These are phyloP conservation scores for Naganishia albida DNA, from an alignment of 1,284 basidiomycete species.

Conservation along the genomic window DNA sequence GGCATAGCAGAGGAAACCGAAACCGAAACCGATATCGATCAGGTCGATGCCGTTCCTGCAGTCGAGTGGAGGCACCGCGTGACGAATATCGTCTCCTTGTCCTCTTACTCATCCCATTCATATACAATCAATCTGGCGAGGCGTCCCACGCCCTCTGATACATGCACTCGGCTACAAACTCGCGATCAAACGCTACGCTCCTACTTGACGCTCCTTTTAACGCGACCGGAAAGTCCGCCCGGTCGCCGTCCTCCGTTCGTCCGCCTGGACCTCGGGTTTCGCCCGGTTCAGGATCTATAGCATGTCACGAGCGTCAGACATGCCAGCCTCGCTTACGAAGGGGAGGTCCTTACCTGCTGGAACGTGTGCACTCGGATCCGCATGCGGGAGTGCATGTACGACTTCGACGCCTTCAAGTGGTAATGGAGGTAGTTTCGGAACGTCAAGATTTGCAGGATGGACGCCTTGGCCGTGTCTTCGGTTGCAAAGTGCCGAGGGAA, in stretches of 20 bases:
- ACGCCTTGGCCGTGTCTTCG: conserved; percentile 69
- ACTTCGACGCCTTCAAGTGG: conserved; percentile 73
- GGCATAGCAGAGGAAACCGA: too few species aligned
- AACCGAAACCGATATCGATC: too few species aligned
- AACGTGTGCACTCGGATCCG: conserved; percentile 92
- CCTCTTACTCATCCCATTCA: background rate
- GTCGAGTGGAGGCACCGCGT: background rate
- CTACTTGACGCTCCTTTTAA: conserved; percentile 10
- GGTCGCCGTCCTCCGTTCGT: conserved; percentile 86
- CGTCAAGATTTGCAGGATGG: conserved; percentile 93
- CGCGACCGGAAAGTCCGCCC: conserved; percentile 34
- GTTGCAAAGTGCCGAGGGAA: conserved; percentile 94
- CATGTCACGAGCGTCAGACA: background rate
- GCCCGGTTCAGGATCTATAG: conserved; percentile 73
- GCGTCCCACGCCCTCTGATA: background rate
- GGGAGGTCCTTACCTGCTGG: conserved; percentile 87
- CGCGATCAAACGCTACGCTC: background rate
- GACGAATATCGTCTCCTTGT: background rate
- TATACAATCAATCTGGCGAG: conserved; percentile 2
- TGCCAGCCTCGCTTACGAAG: too few species aligned
- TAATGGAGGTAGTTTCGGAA: conserved; percentile 99
- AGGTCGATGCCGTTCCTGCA: too few species aligned
- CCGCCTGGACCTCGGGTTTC: conserved; percentile 79
- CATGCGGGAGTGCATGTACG: conserved; percentile 98
- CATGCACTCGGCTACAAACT: background rate